phyloP scores from a whole-genome alignment of 139 green algal species.

The Chlorella sorokiniana region DNA sequence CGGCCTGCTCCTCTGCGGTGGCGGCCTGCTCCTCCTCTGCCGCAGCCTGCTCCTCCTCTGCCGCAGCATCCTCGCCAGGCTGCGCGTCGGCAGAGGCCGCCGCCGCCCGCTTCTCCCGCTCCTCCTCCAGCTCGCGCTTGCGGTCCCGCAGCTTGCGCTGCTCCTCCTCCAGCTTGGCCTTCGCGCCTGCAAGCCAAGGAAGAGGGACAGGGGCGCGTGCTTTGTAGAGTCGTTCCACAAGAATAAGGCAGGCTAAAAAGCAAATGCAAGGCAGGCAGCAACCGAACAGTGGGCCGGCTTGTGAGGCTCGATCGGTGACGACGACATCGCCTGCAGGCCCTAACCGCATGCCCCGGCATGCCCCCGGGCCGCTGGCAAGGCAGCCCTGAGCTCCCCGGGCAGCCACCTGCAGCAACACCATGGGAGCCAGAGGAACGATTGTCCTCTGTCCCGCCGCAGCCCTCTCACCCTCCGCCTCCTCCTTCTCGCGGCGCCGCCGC shows the following conservation, averaged over 20 bases:
- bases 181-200: not conserved
- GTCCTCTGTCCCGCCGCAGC: not conserved
- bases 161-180: conserved; percentile 48
- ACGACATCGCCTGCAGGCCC: too few relatives aligned
- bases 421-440: not conserved
- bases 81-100: conserved; percentile 13
- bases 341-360: too few relatives aligned
- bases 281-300: too few relatives aligned
- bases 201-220: not conserved
- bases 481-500: not conserved
- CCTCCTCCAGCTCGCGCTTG: conserved; percentile 39
- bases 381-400: too few relatives aligned
- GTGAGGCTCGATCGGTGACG: too few relatives aligned
- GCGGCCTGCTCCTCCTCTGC: not conserved
- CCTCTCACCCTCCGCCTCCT: conserved; percentile 7
- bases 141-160: conserved; percentile 46
- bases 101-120: conserved; percentile 41
- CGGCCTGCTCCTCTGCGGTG: conserved; percentile 3
- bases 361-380: too few relatives aligned
- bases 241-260: too few relatives aligned
- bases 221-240: too few relatives aligned
- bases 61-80: not conserved
- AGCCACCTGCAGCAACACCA: not conserved
- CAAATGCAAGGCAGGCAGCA: too few relatives aligned
- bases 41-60: conserved; percentile 22